These are phyloP conservation scores for Pseudonectria buxi DNA, from an alignment of 2,329 filamentous ascomycete genomes.

Conservation along the genomic window DNA sequence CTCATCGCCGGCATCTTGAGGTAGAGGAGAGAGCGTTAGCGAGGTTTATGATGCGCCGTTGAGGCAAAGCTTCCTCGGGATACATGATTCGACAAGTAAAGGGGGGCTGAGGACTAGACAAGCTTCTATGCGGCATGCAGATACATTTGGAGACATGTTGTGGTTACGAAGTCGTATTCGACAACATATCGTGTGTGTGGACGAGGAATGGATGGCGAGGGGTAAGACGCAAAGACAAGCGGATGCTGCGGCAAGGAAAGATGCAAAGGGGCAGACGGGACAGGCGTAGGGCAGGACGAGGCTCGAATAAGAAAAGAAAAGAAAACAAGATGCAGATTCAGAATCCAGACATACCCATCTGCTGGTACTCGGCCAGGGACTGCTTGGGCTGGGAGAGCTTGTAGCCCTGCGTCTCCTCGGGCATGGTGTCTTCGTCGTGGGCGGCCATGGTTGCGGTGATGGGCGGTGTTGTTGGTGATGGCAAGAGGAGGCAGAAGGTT, in stretches of 20 bases:
- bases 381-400: conserved; percentile 97
- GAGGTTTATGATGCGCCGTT: neutral
- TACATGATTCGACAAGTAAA: too few species aligned
- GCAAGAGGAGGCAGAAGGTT: neutral
- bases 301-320: conserved; percentile 1
- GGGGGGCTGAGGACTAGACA: too few species aligned
- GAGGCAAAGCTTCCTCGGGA: too few species aligned
- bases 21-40: conserved; percentile 13
- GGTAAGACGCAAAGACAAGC: neutral
- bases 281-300: too few species aligned
- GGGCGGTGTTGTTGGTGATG: neutral
- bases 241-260: neutral
- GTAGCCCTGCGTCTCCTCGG: conserved; percentile 89
- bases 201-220: too few species aligned
- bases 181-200: too few species aligned
- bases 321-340: conserved; percentile 1
- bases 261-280: too few species aligned
- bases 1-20: conserved; percentile 67
- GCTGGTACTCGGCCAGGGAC: conserved; percentile 86
- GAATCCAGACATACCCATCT: conserved; percentile 65
- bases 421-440: conserved; percentile 72
- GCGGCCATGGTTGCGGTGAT: conserved; percentile 53
- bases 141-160: too few species aligned
- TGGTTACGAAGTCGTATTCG: too few species aligned
- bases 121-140: too few species aligned